Evolutionary conservation across 73 alveolate species (phyloP), one percentile per base, ranked within the genome.

Genomic region (Stentor coeruleus): DNA sequence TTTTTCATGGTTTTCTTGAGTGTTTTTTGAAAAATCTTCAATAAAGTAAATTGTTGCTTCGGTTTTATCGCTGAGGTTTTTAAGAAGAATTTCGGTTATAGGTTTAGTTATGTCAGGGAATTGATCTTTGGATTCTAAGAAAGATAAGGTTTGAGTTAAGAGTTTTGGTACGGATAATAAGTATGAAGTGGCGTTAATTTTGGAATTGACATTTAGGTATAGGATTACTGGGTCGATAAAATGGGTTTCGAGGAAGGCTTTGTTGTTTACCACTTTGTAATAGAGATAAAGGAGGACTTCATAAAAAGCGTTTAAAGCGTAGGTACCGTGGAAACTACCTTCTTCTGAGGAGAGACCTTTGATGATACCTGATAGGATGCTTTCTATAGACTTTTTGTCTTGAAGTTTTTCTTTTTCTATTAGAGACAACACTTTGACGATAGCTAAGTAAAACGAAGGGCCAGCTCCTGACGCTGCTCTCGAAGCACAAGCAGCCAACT

Each of bases 381-480:
- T 20, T 31, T 66, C 79, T 28, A 66, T 66, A 0, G 79, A 11
- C 39, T 66, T 66, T 66, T 33, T 66, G n/a, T 31, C 79, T 11
- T 31, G 40, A 14, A 66, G 42, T 66, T 66, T 66, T 66, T 66
- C 79, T 0, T 66, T 66, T 20, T 31, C 79, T 40, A 66, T 37
- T 14, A 66, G 37, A 66, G 40, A 20, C n/a, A 66, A 26, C 11
- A 66, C 11, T 2, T 66, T 66, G 39, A 66, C 79, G 11, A 66
- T 37, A 20, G n/a, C 26, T 0, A 31, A 15, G 33, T 66, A 66
- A 66, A 66, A 66, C 26, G 37, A 20, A 26, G 79, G 39, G n/a
- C 79, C 79, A 66, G 79, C 79, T 20, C 79, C 79, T 20, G n/a
- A 66, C 14, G 79, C 79, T 66, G 49, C 79, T 20, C 37, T 20